Percentiles rank a stretch among this genome's conserved stretches.
phyloP scores from a whole-genome alignment of 2,329 filamentous ascomycete species.

The Pseudocercospora crystallina region DNA sequence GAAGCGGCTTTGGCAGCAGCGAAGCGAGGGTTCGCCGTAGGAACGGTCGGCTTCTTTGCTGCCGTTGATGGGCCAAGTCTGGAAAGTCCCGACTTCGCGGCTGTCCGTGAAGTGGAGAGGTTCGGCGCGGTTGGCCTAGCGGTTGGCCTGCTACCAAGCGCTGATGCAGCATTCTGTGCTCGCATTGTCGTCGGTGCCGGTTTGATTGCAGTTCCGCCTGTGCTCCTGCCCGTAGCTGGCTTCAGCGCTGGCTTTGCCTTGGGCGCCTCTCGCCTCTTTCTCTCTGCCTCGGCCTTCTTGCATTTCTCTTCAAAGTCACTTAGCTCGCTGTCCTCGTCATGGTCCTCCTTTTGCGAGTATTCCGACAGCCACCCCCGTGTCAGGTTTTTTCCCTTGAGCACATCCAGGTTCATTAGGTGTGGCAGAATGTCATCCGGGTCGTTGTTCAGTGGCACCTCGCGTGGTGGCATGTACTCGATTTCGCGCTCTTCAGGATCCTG shows the following conservation, averaged over 20 bases:
- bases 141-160: constrained; percentile 36
- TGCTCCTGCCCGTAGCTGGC: constrained; percentile 13
- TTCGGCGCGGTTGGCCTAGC: constrained; percentile 38
- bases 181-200: constrained; percentile 52
- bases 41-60: constrained; percentile 21
- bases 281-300: constrained; percentile 23
- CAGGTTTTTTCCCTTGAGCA: constrained; percentile 54
- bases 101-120: constrained; percentile 41
- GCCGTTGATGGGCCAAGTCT: constrained; percentile 29
- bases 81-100: constrained; percentile 42
- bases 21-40: constrained; percentile 49
- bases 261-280: constrained; percentile 26
- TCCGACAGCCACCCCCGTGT: constrained; percentile 52
- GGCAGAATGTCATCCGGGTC: constrained; percentile 34
- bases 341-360: constrained; percentile 62
- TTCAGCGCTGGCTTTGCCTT: constrained; percentile 16
- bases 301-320: constrained; percentile 65
- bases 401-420: constrained; percentile 27
- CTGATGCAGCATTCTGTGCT: constrained; percentile 52
- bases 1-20: constrained; percentile 67
- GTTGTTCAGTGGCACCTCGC: constrained; percentile 50
- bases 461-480: constrained; percentile 86
- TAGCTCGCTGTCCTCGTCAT: constrained; percentile 56
- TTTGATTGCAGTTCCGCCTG: constrained; percentile 3
- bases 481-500: constrained; percentile 61